Base-by-base conservation (phyloP, 1,284 basidiomycete genomes). In the Ustilago bromivora region DNA sequence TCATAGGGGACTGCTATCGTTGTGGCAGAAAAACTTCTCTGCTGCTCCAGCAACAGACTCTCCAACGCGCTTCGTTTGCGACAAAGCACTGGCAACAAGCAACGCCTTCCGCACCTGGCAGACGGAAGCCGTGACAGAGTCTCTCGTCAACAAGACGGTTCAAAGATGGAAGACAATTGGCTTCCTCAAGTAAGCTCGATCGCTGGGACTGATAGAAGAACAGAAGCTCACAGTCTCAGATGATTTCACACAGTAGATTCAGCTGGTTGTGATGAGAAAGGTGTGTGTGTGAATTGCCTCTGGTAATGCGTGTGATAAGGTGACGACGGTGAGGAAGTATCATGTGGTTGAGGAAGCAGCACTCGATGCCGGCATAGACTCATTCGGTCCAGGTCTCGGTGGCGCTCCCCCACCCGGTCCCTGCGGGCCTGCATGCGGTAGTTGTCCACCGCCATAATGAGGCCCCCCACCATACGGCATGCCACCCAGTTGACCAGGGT, bases 271-370 rank as follows among this genome's bases (percentile, higher is more conserved):
- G 38, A 32, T 43, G 19, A 46, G 49, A 51, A 51, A 51, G 49
- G 49, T 51, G 49, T 51, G 28, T 23, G 23, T 8, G n/a, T 19
- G 9, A 19, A 6, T 46, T 46, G 43, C 43, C 43, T 51, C 28
- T 51, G 49, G 32, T 31, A 38, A 36, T 55, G 53, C 19, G 34
- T 36, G 53, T 10, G 49, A 32, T 31, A 12, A 31, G 49, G 13
- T 31, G 28, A 32, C 28, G 15, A 17, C 41, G 19, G 17, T 11
- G 34, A 32, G 13, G 51, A 31, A 34, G 47, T 46, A 19, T 49
- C 41, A 73, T n/a, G 71, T 59, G n/a, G 71, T 56, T 11, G 71
- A 68, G 13, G 71, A 74, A 51, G 71, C 71, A 31, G 66, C 66
- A 59, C 71, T 74, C 4, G 66, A 74, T 5, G 66, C 66, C 1